Conservation (phyloP, 1,284 basidiomycete species). For the Neolentinus lepideus region DNA sequence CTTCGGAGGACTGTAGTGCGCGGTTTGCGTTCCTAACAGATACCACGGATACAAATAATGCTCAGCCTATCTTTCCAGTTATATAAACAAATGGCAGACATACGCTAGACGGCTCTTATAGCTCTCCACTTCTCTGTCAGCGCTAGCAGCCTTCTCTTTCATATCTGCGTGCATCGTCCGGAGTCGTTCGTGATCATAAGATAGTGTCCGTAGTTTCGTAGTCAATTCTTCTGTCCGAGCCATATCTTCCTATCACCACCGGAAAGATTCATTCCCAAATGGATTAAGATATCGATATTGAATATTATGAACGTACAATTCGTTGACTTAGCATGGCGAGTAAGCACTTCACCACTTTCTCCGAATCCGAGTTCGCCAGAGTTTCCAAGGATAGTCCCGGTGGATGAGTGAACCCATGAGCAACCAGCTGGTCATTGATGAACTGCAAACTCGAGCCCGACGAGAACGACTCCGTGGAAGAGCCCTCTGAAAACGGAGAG, state of each 20-base stretch:
- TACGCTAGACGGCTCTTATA: slow-evolving; percentile 68
- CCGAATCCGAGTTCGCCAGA: slow-evolving; percentile 49
- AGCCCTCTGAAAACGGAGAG: not conserved
- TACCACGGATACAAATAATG: not conserved
- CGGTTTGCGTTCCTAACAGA: slow-evolving; percentile 42
- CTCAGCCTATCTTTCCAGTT: not conserved
- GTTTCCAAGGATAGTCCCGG: slow-evolving; percentile 62
- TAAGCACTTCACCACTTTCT: slow-evolving; percentile 68
- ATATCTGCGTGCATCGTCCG: slow-evolving; percentile 51
- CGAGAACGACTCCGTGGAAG: not conserved
- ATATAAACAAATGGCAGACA: slow-evolving; percentile 20
- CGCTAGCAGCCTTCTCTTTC: slow-evolving; percentile 51
- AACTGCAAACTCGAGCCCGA: slow-evolving; percentile 37
- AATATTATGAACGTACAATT: slow-evolving; percentile 47
- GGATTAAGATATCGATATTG: not conserved
- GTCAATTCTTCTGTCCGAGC: slow-evolving; percentile 69
- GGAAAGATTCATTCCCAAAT: not conserved
- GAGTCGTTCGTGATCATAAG: slow-evolving; percentile 81
- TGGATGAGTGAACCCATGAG: slow-evolving; percentile 68
- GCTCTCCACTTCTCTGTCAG: slow-evolving; percentile 68
- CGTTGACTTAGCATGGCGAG: slow-evolving; percentile 74
- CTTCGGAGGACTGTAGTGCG: slow-evolving; percentile 49
- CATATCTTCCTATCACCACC: slow-evolving; percentile 63
- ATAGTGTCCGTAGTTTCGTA: slow-evolving; percentile 68
- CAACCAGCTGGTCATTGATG: slow-evolving; percentile 70